Base-by-base conservation (phyloP, 1,284 basidiomycete genomes). In the Ustilago bromivora region DNA sequence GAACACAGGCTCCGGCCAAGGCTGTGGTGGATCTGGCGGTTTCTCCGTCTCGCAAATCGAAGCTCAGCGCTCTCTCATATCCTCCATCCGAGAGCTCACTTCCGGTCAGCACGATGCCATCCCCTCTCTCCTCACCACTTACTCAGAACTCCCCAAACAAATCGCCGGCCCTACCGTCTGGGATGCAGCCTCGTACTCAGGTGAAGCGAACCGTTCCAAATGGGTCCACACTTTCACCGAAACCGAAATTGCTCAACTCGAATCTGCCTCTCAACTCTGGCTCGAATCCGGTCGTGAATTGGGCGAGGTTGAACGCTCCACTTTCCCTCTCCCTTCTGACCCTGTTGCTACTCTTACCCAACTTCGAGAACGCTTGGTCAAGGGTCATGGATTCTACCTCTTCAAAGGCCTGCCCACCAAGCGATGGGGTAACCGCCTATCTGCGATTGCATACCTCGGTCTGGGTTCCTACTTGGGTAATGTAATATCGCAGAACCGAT, bases 381-480 rank as follows among this genome's bases (percentile, higher is more conserved):
- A 74, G 41, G 82, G 81, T 11, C 79, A 82, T 28, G 87, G 87
- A 12, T 88, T 88, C 71, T 84, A 84, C 61, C 82, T 88, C 23
- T 87, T 88, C 82, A 83, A 88, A 71, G 87, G 87, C 1, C 82
- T 88, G 10, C 87, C 87, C 0, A 84, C 85, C 12, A 67, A 81
- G 46, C 63, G 83, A 12, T 88, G 87, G 87, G 63, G 81, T 2
- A 83, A 87, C 41, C 71, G 83, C 35, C 85, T 87, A 60, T 78
- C 82, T 0, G 82, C 86, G 1, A 86, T 87, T 15, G 86, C 87
- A 57, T 88, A 87, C 71, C 83, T 88, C 3, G 87, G 85, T n/a
- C 79, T 87, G 10, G 87, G 87, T 2, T 80, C 85, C 5, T 81
- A 85, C 38, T 80, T 87, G 19, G 87, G 87, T 31, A 83, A 85